These are phyloP conservation scores for Ophryocystis elektroscirrha DNA, from an alignment of 169 alveolate genomes.

Conservation along the genomic window DNA sequence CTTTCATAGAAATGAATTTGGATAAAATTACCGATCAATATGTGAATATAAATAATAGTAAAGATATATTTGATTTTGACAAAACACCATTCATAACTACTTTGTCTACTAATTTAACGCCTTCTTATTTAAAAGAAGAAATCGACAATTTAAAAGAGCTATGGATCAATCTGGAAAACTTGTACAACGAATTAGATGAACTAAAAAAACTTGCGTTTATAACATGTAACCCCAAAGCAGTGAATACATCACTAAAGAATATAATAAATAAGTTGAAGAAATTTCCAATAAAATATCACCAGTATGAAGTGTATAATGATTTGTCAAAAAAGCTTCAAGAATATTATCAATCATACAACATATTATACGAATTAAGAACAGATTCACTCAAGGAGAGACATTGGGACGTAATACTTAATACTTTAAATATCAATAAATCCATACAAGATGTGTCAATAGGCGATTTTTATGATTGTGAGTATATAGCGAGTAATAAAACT, in stretches of 20 bases:
- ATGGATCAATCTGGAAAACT: conserved; percentile 57
- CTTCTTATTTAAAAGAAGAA: conserved; percentile 57
- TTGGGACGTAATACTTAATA: conserved; percentile 66
- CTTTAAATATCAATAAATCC: conserved; percentile 32
- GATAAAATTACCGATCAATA: conserved; percentile 7
- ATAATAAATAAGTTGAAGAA: conserved; percentile 43
- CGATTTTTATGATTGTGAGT: conserved; percentile 55
- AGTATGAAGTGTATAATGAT: conserved; percentile 65
- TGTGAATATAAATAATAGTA: conserved; percentile 17
- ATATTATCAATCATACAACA: neutral
- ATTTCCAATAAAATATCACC: conserved; percentile 50
- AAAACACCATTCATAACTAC: conserved; percentile 49
- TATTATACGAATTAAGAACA: conserved; percentile 57
- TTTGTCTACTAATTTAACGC: no score
- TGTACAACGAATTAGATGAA: conserved; percentile 43
- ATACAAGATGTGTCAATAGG: conserved; percentile 58
- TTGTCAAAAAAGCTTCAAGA: conserved; percentile 20
- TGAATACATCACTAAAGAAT: conserved; percentile 46
- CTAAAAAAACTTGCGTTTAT: conserved; percentile 51
- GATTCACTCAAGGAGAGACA: conserved; percentile 89
- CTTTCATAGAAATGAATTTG: conserved; percentile 7
- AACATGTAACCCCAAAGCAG: conserved; percentile 49
- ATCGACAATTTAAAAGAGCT: conserved; percentile 52
- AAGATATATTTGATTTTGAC: conserved; percentile 45
- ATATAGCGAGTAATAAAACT: conserved; percentile 21